Evolutionary conservation across 2,329 filamentous ascomycete genomes (phyloP), one percentile per base, ranked within the genome.

Genomic region (Dendrostoma leiphaemia): DNA sequence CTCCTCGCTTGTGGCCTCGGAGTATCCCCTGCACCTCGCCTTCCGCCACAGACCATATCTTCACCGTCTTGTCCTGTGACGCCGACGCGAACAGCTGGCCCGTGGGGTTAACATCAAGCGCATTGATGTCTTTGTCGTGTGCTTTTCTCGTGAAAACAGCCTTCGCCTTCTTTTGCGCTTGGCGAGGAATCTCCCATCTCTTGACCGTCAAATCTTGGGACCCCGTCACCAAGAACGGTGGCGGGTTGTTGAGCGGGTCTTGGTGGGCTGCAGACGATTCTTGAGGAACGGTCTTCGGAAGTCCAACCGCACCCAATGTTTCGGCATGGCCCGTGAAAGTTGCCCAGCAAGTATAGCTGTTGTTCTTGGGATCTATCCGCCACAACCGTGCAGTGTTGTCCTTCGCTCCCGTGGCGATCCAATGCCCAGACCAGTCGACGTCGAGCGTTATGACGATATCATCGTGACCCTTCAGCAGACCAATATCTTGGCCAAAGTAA

Each of bases 71-170:
- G 69, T 99, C 94, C 72, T 99, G 94, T 5, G 93, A 97, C 28
- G 94, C 93, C 1, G 94, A 97, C 3, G 93, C 95, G 66, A 99
- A 97, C 1, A 97, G 73, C n/a, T 85, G 83, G 4, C 83, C 84
- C 1, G 82, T 79, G 21, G 85, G 81, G 60, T 91, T 90, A 10
- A 94, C 80, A 60, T 95, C 91, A 48, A 99, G 82, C 2, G 94
- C 91, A 64, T 99, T 99, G 72, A 99, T 99, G 62, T 99, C 94
- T 69, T 99, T 99, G 67, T 99, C 94, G 71, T 99, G 94, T 1
- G 94, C 94, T 71, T 97, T 96, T 53, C 94, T 84, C 1, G 94
- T 97, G 69, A 90, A 99, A 4, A 86, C 73, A 37, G 90, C 90
- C 62, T 85, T 77, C 9, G 84, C 74, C 9, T 81, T 78, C 54